Evolutionary conservation across 192 early-diverging fungal species (phyloP).

Genomic region (Gonapodya prolifera): DNA sequence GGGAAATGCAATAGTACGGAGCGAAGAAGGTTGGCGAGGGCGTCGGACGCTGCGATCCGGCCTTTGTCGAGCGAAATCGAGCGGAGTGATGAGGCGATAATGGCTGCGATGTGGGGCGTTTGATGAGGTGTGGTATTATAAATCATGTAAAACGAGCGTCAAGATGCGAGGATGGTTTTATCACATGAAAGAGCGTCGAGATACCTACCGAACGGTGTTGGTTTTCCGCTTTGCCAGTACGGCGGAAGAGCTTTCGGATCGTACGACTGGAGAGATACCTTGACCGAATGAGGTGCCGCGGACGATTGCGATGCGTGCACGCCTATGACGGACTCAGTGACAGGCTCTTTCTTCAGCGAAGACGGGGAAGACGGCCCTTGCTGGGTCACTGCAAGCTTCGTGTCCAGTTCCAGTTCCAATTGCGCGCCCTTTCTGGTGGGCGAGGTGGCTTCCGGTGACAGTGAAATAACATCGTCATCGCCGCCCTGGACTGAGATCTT

Average conservation of each 20-base stretch:
- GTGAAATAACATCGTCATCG: no score
- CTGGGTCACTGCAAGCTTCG: neutral
- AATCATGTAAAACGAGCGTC: no score
- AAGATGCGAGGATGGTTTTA: no score
- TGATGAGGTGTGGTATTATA: no score
- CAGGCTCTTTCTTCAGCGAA: neutral
- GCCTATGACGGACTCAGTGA: neutral
- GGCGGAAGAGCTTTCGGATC: neutral
- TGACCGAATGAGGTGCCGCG: neutral
- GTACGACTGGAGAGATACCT: neutral
- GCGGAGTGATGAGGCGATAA: neutral
- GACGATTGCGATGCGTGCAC: neutral
- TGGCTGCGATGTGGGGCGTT: neutral
- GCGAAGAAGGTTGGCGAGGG: constrained; percentile 17
- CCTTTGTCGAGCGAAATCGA: neutral
- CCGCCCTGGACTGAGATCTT: no score
- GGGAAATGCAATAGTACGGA: constrained; percentile 13
- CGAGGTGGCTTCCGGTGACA: no score
- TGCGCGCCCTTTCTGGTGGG: no score
- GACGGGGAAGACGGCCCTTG: neutral
- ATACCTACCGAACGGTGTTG: neutral
- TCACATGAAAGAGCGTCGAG: no score
- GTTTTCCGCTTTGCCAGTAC: neutral
- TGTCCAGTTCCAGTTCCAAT: neutral
- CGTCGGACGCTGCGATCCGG: neutral